These are phyloP conservation scores for Chaetothyriales sp. DNA, from an alignment of 2,329 filamentous ascomycete species.

Conservation along the genomic window DNA sequence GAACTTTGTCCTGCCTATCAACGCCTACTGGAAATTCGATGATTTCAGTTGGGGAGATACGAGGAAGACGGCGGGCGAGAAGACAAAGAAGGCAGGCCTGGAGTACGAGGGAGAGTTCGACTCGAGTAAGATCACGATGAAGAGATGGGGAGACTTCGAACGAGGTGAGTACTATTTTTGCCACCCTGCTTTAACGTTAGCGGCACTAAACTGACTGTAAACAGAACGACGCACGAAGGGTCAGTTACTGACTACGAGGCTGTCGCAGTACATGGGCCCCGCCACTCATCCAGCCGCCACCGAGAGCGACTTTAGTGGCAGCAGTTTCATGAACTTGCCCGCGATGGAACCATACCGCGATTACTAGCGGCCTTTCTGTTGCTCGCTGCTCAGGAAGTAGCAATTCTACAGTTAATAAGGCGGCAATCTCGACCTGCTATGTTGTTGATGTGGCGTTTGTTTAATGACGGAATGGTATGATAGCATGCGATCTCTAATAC, in stretches of 20 bases:
- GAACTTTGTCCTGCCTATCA: conserved; percentile 90
- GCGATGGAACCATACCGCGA: not conserved
- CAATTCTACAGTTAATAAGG: not conserved
- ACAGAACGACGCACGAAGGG: not conserved
- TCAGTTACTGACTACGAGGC: not conserved
- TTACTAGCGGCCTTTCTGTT: not conserved
- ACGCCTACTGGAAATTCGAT: conserved; percentile 99
- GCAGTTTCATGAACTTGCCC: not conserved
- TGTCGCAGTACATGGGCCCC: not conserved
- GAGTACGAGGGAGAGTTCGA: conserved; percentile 94
- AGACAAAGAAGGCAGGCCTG: conserved; percentile 69
- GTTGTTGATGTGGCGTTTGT: not conserved
- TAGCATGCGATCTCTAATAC: not conserved
- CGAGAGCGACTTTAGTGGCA: not conserved
- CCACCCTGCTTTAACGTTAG: no score
- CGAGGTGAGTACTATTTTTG: conserved; percentile 38
- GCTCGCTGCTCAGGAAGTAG: not conserved
- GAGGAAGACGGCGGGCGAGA: conserved; percentile 82
- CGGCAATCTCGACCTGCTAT: not conserved
- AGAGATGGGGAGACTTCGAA: conserved; percentile 95
- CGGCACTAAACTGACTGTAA: not conserved
- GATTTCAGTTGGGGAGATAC: conserved; percentile 99
- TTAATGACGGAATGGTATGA: not conserved
- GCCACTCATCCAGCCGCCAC: not conserved
- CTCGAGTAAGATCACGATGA: conserved; percentile 98